A percentile compares a stretch with the other conserved stretches of the same genome.
These are phyloP conservation scores for Dalbergia cochinchinensis DNA, from an alignment of 306 rosid genomes.

Conservation along the genomic window DNA sequence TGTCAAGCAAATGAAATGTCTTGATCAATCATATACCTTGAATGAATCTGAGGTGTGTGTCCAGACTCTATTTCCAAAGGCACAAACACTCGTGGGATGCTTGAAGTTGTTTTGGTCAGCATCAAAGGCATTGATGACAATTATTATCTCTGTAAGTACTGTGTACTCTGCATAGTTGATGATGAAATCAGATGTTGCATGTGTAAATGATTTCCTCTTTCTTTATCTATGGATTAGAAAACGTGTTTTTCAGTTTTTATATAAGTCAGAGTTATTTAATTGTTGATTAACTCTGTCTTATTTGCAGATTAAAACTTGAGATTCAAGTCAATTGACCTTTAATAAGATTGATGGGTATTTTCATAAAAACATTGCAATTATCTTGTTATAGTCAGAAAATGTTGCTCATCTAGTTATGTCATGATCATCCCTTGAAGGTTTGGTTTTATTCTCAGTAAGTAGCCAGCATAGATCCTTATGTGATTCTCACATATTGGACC, in stretches of 20 bases:
- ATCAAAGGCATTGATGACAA: constrained; percentile 52
- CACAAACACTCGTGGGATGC: constrained; percentile 53
- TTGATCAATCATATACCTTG: too few species aligned
- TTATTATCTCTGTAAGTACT: constrained; percentile 55
- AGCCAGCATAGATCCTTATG: constrained; percentile 59
- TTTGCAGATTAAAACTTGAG: constrained; percentile 4
- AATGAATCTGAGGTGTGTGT: too few species aligned
- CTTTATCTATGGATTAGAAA: constrained; percentile 8
- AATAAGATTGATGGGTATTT: constrained; percentile 9
- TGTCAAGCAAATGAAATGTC: too few species aligned
- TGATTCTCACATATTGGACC: constrained; percentile 43
- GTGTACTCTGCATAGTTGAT: not conserved
- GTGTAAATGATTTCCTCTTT: constrained; percentile 25
- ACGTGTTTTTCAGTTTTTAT: not conserved
- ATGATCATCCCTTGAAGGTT: not conserved
- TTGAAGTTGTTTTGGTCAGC: constrained; percentile 61
- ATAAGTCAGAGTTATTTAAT: not conserved
- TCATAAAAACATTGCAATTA: too few species aligned
- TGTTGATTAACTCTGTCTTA: not conserved
- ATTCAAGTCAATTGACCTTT: constrained; percentile 7
- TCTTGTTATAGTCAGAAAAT: not conserved
- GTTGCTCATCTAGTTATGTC: constrained; percentile 6
- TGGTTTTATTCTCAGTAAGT: constrained; percentile 29
- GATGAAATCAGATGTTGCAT: too few species aligned
- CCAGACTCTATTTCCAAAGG: constrained; percentile 28